Conservation (phyloP, 768 basidiomycete genomes). For the Boletus rubroflammeus region DNA sequence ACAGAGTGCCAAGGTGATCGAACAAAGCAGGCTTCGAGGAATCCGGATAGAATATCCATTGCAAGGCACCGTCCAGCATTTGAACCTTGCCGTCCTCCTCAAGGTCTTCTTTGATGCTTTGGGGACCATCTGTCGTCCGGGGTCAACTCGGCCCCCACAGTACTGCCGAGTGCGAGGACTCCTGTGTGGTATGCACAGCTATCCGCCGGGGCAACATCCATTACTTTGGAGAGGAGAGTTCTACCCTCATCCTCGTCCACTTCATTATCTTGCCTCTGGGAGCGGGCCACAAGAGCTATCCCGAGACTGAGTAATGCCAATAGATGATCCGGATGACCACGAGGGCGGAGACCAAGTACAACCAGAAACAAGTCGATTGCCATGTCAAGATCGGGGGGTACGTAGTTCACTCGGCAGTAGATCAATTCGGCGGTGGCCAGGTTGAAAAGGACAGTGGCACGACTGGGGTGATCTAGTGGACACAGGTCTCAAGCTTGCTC, state of each 20-base stretch:
- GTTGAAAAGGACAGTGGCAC: not conserved
- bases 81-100: not conserved
- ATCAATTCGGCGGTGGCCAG: not conserved
- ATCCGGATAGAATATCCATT: not conserved
- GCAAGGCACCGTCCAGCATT: not conserved
- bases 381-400: not conserved
- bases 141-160: not conserved
- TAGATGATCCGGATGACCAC: not conserved
- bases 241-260: not conserved
- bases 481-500: not conserved
- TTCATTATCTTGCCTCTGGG: not conserved
- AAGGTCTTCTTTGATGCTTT: not conserved
- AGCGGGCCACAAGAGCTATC: not conserved
- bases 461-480: no score
- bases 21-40: not conserved
- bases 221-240: not conserved
- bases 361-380: not conserved
- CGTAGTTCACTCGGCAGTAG: not conserved
- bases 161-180: not conserved
- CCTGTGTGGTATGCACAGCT: not conserved
- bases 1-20: not conserved
- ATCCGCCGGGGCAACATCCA: not conserved
- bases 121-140: not conserved
- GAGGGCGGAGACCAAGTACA: not conserved
- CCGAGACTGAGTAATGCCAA: not conserved